phyloP scores from a whole-genome alignment of 2,329 filamentous ascomycete species.

The Teratosphaeria pseudoeucalypti region DNA sequence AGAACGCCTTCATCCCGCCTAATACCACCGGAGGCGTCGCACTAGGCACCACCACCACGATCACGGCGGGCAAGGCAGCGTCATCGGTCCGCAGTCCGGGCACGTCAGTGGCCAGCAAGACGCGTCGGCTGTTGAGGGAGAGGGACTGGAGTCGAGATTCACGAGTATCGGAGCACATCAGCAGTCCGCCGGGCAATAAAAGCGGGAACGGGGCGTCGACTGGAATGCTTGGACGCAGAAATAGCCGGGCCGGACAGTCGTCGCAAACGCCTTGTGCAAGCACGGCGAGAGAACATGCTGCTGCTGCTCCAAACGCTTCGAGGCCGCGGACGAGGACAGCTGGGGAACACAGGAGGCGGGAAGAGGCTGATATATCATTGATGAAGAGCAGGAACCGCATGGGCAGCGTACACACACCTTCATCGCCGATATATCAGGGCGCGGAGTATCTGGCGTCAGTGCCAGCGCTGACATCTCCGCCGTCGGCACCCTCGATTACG shows the following conservation, averaged over 20 bases:
- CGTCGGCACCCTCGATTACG: slow-evolving; percentile 20
- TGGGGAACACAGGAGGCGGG: slow-evolving; percentile 34
- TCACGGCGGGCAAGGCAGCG: slow-evolving; percentile 11
- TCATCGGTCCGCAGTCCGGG: neutral
- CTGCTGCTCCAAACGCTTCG: slow-evolving; percentile 1
- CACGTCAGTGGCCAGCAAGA: slow-evolving; percentile 10
- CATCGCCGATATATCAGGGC: slow-evolving; percentile 41
- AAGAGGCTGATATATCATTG: slow-evolving; percentile 31
- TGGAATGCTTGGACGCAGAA: slow-evolving; percentile 14
- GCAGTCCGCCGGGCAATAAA: slow-evolving; percentile 16
- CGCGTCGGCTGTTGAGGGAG: slow-evolving; percentile 10
- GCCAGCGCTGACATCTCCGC: slow-evolving; percentile 16
- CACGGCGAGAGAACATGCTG: slow-evolving; percentile 8
- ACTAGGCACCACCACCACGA: slow-evolving; percentile 18
- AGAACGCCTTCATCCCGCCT: slow-evolving; percentile 19
- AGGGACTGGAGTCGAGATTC: slow-evolving; percentile 9
- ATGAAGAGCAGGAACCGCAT: slow-evolving; percentile 51
- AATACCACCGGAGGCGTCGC: neutral
- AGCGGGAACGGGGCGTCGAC: slow-evolving; percentile 9
- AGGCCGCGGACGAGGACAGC: slow-evolving; percentile 42
- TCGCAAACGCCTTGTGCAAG: slow-evolving; percentile 5
- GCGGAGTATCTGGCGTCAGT: slow-evolving; percentile 24
- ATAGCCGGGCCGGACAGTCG: slow-evolving; percentile 14
- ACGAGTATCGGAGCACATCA: neutral
- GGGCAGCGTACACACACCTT: slow-evolving; percentile 53